These are phyloP conservation scores for Plenodomus tracheiphilus DNA, from an alignment of 2,329 filamentous ascomycete genomes.

Conservation along the genomic window DNA sequence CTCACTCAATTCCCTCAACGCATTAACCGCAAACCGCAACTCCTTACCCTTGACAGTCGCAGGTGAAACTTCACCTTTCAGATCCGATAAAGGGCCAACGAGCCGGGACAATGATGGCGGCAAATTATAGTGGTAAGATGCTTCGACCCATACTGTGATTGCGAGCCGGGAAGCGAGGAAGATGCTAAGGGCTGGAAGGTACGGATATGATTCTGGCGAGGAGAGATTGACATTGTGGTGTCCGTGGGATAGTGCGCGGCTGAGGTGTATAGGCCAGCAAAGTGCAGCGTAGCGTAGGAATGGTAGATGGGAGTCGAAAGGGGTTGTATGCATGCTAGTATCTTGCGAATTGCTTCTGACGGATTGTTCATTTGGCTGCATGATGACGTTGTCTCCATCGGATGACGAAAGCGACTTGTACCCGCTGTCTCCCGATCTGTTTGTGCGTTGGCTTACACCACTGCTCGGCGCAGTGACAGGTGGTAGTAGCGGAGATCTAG, in stretches of 20 bases:
- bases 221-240: background rate
- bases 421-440: conserved; percentile 33
- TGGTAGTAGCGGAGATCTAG: conserved; percentile 9
- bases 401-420: conserved; percentile 36
- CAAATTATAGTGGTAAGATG: conserved; percentile 35
- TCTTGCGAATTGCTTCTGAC: background rate
- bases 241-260: conserved; percentile 22
- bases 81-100: conserved; percentile 23
- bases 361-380: conserved; percentile 2
- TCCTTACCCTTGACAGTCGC: conserved; percentile 30
- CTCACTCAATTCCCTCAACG: conserved; percentile 28
- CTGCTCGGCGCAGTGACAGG: conserved; percentile 17
- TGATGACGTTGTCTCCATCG: conserved; percentile 17
- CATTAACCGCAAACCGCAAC: conserved; percentile 26
- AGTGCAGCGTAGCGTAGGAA: conserved; percentile 37
- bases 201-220: conserved; percentile 11
- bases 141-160: conserved; percentile 37
- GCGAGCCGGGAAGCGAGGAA: conserved; percentile 32
- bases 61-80: conserved; percentile 25
- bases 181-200: conserved; percentile 26
- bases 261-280: conserved; percentile 39
- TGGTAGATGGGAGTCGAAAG: conserved; percentile 31
- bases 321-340: conserved; percentile 9
- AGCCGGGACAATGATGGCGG: conserved; percentile 36
- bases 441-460: conserved; percentile 28